Percentiles rank a stretch among this genome's conserved stretches.
These are phyloP conservation scores for Lentinula guzmanii DNA, from an alignment of 768 basidiomycete genomes.

Conservation along the genomic window DNA sequence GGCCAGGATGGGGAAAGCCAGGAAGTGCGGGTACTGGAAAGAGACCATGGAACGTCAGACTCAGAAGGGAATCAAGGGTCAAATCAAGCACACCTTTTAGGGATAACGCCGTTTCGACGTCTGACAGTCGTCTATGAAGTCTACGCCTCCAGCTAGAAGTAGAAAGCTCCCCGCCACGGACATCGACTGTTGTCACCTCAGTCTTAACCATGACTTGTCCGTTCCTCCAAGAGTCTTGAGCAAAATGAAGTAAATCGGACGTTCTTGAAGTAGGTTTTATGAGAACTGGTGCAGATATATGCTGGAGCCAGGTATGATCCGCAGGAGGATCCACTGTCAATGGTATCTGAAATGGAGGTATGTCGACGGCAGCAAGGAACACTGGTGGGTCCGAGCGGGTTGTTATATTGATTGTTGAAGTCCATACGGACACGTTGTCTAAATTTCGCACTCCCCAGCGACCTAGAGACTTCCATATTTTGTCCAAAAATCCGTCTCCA, in stretches of 20 bases:
- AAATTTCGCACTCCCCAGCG: constrained; percentile 58
- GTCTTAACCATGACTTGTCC: constrained; percentile 42
- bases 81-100: constrained; percentile 43
- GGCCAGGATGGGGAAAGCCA: constrained; percentile 57
- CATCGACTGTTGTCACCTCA: constrained; percentile 32
- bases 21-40: constrained; percentile 56
- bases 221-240: constrained; percentile 51
- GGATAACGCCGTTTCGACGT: constrained; percentile 41
- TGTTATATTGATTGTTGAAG: constrained; percentile 44
- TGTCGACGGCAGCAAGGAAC: constrained; percentile 40
- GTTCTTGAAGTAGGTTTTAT: constrained; percentile 50
- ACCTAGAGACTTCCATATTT: constrained; percentile 61
- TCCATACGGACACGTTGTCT: constrained; percentile 48
- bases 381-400: constrained; percentile 33
- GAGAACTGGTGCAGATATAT: constrained; percentile 43
- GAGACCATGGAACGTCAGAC: background rate
- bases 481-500: constrained; percentile 37
- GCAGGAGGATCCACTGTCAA: constrained; percentile 46
- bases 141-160: constrained; percentile 43
- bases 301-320: constrained; percentile 53
- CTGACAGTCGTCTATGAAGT: constrained; percentile 30
- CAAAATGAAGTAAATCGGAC: constrained; percentile 41
- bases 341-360: constrained; percentile 48
- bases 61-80: background rate
- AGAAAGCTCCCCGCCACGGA: constrained; percentile 45